Base-by-base conservation (phyloP, 345 rosid genomes). In the Pelargonium nanum region DNA sequence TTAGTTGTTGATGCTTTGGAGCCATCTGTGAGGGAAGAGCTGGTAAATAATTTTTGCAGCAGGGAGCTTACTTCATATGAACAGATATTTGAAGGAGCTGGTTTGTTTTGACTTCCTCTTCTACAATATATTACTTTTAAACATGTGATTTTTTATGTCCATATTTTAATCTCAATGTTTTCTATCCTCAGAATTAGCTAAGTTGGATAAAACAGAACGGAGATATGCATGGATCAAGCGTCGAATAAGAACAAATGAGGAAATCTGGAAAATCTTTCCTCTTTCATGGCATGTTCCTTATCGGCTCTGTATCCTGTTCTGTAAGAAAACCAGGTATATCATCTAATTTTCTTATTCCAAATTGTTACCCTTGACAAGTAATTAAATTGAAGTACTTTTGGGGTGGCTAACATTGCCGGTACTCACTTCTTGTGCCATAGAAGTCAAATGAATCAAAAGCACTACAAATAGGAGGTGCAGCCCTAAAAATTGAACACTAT, bases 51-150 rank as follows among this genome's bases (percentile, higher is more conserved):
- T 67, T 93, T 89, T 70, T 93, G 99, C 88, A 84, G 85, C 79
- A 75, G 92, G 77, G 99, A 93, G 80, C 92, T 93, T 63, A 93
- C 95, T 63, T 93, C 97, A 53, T 93, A 89, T 73, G 96, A 87
- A 78, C 97, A 93, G 74, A 93, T 93, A 53, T 93, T 89, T 74
- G 96, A 89, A 84, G 99, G 99, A 83, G 99, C 96, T 74, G 99
- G 99, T 93, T 73, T 62, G 80, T 77, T 61, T 57, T 30, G 61
- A 53, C 63, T 66, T 44, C 53, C 66, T 26, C 25, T 59, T 61
- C 48, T 20, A 21, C 30, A 50, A 9, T 64, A 25, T 40, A 62
- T 65, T 67, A 48, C 73, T 64, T 65, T 22, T 15, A 54, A 30
- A 57, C 6, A 40, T 51, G 24, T 54, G 28, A 56, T 48, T 20